Base-by-base conservation (phyloP, 306 rosid genomes). In the Inga oerstediana region DNA sequence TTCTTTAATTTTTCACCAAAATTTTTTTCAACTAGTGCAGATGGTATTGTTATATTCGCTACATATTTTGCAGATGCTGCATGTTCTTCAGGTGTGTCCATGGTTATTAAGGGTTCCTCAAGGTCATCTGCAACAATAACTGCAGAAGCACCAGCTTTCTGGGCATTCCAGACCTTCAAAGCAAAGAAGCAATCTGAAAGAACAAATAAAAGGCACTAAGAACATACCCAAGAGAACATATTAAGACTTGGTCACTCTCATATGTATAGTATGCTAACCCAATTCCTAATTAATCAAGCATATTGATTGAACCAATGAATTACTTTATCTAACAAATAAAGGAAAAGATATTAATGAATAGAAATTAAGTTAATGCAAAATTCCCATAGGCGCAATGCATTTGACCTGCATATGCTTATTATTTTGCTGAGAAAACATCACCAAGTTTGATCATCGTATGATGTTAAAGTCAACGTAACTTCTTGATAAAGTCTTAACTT, bases 81-180 rank as follows among this genome's bases (percentile, higher is more conserved):
- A 79, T 88, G 93, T 72, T 86, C 96, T 86, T 82, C 93, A 10
- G 96, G 96, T 39, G 96, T 78, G 75, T 92, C 96, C 96, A 92
- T 92, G n/a, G 96, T 92, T 61, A 92, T 92, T 49, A 92, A 84
- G 52, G 85, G 62, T 89, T 92, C 96, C 73, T 90, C 96, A 32
- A 90, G 22, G 80, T 88, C 62, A 87, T 92, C 96, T 30, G 98
- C 97, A 27, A 94, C 97, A 77, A 94, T 94, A 85, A 92, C 98
- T 8, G 98, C 98, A 87, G 97, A 93, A 77, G 97, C 97, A 56
- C 96, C 96, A 27, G 96, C 96, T 66, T 87, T 90, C 89, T 92
- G 96, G 80, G 96, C 96, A 82, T 92, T 92, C 96, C 93, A 92
- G 46, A 90, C 96, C 90, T 92, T 92, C 89, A 90, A 82, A 30